Base-by-base conservation (phyloP, 2,329 filamentous ascomycete species). In the Hypomyces rosellus region DNA sequence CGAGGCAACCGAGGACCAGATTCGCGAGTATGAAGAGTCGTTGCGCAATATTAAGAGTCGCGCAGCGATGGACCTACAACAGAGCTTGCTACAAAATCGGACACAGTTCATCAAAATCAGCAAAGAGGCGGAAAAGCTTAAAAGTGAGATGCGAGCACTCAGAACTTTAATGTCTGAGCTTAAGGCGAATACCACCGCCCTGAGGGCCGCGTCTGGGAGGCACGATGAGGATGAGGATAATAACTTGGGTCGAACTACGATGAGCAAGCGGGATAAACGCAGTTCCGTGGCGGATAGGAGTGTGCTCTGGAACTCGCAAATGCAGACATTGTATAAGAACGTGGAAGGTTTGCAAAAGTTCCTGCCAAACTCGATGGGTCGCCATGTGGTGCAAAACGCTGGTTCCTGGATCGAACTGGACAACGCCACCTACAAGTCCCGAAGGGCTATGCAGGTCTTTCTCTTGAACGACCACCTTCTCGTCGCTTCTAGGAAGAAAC, bases 41-140 rank as follows among this genome's bases (percentile, higher is more conserved):
- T 74, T 96, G 40, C 83, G 84, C 56, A 86, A 85, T 60, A 76
- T 93, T 50, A 92, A 92, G 68, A 79, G 80, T 57, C 82, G 88
- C 50, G 90, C 89, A 8, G 85, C 86, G 5, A 78, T 83, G 45
- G 91, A 97, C 60, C 76, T 99, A 18, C 92, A 97, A 68, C 89
- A 95, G 64, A 97, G 91, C 69, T 87, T 99, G 46, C 92, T 95
- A 69, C 91, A 96, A 68, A 99, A 99, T 69, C 84, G 93, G 45
- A 95, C 89, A 0, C 93, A 97, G 63, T 99, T 99, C 65, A 97
- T 99, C 75, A 95, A 95, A 69, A 97, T 99, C 68, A 96, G 91
- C 66, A 96, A 97, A 70, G 93, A 99, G 72, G 93, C 95, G 2
- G 93, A 99, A 70, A 96, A 96, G 72, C 81, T 99, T 51, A 97